A percentile compares a stretch with the other conserved stretches of the same genome.
Conservation (phyloP, 306 rosid genomes). For the Fragaria ananassa region DNA sequence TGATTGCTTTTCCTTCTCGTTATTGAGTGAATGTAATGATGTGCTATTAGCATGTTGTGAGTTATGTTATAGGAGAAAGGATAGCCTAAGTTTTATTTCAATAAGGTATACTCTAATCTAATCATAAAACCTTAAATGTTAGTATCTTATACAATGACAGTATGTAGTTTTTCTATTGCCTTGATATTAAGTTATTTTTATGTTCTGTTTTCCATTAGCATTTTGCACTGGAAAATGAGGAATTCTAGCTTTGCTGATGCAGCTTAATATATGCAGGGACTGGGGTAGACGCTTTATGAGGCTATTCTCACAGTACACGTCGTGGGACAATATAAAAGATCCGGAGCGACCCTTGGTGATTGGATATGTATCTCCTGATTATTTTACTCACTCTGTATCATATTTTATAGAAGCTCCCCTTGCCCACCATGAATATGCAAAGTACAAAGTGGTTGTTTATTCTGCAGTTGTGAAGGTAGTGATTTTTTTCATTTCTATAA, state of each 20-base stretch:
- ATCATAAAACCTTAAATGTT: background rate
- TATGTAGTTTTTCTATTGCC: background rate
- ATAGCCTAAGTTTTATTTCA: background rate
- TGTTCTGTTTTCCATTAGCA: background rate
- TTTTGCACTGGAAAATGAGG: background rate
- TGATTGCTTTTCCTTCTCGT: slow-evolving; percentile 8
- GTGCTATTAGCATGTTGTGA: background rate
- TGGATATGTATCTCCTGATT: slow-evolving; percentile 97
- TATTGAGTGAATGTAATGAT: background rate
- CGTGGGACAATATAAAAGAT: slow-evolving; percentile 86
- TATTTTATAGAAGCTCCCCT: slow-evolving; percentile 95
- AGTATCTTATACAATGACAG: background rate
- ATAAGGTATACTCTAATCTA: background rate
- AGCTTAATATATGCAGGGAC: slow-evolving; percentile 56
- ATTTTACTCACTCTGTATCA: slow-evolving; percentile 97
- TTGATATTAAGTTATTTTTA: background rate
- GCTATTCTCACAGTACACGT: slow-evolving; percentile 62
- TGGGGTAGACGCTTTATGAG: slow-evolving; percentile 96
- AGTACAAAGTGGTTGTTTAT: slow-evolving; percentile 81
- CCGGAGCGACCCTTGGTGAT: slow-evolving; percentile 87
- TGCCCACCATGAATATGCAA: slow-evolving; percentile 64
- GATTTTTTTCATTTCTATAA: slow-evolving; percentile 6
- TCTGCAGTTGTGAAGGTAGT: slow-evolving; percentile 99
- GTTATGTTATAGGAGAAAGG: background rate
- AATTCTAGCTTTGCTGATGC: background rate